Base-by-base conservation (phyloP, 345 rosid species). In the Populus davidiana region DNA sequence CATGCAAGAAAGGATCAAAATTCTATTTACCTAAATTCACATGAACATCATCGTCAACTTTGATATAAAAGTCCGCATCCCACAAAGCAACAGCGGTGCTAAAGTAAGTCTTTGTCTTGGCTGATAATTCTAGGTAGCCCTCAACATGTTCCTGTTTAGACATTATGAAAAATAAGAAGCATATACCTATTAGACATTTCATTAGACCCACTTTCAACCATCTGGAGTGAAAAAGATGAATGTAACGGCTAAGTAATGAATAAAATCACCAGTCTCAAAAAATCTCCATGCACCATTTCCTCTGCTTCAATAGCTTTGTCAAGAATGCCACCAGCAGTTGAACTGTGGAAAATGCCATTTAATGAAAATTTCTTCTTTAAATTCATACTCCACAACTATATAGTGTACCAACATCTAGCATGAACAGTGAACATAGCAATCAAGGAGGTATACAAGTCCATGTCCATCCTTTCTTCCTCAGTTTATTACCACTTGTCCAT, bases 31-130 rank as follows among this genome's bases (percentile, higher is more conserved):
- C 98, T 77, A 93, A 80, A 81, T 95, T 96, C 59, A 93, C 98
- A 83, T 92, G 98, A 82, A 96, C 85, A 72, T 96, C 99, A 64
- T 96, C 99, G 29, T 96, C 99, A n/a, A 93, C 98, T 88, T 96
- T 91, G 85, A 93, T 79, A 79, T 91, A 93, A 82, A 93, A 96
- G 47, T 93, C 93, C 0, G 99, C 93, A 74, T 93, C 95, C 98
- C 98, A 92, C 82, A 89, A 77, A 49, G 91, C 85, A 82, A 92
- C 88, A 65, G 93, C 97, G 3, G 96, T 87, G n/a, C 88, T 77
- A 75, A 96, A 93, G 79, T 85, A 96, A 5, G 83, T 84, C 80
- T 93, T 93, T 10, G 99, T 90, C 92, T 93, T 96, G 76, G 93
- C 94, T 0, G 99, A 93, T 77, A 96, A 82, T 81, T 87, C 89